These are phyloP conservation scores for Aspergillus pseudoterreus DNA, from an alignment of 2,329 filamentous ascomycete species.

Conservation along the genomic window DNA sequence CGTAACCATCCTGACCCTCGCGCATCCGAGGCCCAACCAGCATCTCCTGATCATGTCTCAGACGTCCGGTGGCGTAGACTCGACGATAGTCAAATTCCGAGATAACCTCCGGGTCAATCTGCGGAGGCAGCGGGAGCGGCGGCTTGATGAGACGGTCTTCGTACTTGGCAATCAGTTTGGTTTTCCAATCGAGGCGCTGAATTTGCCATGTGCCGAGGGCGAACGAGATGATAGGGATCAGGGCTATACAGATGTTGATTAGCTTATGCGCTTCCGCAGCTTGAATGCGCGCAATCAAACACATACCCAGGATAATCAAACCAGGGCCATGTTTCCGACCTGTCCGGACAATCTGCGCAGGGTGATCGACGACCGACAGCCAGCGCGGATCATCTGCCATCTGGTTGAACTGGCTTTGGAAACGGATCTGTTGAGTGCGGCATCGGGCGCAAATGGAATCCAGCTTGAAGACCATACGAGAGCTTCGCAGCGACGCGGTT, in stretches of 20 bases:
- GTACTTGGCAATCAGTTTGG: slow-evolving; percentile 81
- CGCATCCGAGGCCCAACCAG: slow-evolving; percentile 84
- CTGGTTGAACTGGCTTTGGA: slow-evolving; percentile 38
- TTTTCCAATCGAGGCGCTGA: slow-evolving; percentile 88
- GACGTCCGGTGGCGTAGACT: slow-evolving; percentile 69
- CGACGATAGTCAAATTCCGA: slow-evolving; percentile 88
- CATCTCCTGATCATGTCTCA: slow-evolving; percentile 93
- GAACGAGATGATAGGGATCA: slow-evolving; percentile 91
- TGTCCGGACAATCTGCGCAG: slow-evolving; percentile 72
- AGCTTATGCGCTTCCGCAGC: background rate
- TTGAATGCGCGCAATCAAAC: no score
- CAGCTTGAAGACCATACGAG: slow-evolving; percentile 18
- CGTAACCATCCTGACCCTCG: slow-evolving; percentile 85
- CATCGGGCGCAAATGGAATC: slow-evolving; percentile 35
- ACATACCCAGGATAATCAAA: slow-evolving; percentile 68
- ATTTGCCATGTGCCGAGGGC: slow-evolving; percentile 92
- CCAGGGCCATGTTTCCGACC: slow-evolving; percentile 74
- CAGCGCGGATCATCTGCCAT: slow-evolving; percentile 72
- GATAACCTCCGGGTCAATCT: slow-evolving; percentile 75
- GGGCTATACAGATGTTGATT: slow-evolving; percentile 43
- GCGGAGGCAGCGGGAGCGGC: slow-evolving; percentile 79
- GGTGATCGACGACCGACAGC: slow-evolving; percentile 81
- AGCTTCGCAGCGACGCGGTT: slow-evolving; percentile 15
- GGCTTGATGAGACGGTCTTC: slow-evolving; percentile 86
- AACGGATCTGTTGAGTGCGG: slow-evolving; percentile 35